These are phyloP conservation scores for Aspergillus fumigatus DNA, from an alignment of 2,329 filamentous ascomycete genomes.

Conservation along the genomic window DNA sequence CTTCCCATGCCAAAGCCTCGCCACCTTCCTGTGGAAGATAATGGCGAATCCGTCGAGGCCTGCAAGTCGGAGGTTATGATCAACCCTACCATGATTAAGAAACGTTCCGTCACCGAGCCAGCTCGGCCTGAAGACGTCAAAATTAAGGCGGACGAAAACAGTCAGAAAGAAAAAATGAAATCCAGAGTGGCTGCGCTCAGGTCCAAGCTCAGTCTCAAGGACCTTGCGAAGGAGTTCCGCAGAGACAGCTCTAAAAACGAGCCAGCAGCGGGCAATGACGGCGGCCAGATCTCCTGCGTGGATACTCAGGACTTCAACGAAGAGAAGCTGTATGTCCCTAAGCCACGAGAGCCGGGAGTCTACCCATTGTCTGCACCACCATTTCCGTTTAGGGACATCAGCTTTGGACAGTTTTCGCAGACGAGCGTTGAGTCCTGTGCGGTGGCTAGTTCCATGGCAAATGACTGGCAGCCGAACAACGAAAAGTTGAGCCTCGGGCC, in stretches of 20 bases:
- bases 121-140: not conserved
- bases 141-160: not conserved
- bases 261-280: not conserved
- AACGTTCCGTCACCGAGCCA: constrained; percentile 15
- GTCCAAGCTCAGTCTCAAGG: constrained; percentile 29
- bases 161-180: constrained; percentile 15
- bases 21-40: constrained; percentile 4
- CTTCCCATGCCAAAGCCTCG: constrained; percentile 26
- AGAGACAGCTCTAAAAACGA: constrained; percentile 7
- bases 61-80: not conserved
- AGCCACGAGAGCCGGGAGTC: constrained; percentile 4
- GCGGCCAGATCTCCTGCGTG: not conserved
- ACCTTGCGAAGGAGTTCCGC: constrained; percentile 23
- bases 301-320: constrained; percentile 3
- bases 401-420: constrained; percentile 1
- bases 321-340: constrained; percentile 15
- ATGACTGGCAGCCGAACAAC: not conserved
- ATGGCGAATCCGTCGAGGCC: not conserved
- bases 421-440: constrained; percentile 6
- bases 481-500: constrained; percentile 4
- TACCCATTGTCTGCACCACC: constrained; percentile 14
- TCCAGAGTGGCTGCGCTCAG: constrained; percentile 23
- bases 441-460: not conserved
- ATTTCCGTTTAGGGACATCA: not conserved
- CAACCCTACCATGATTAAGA: constrained; percentile 9